phyloP scores from a whole-genome alignment of 305 asterid genomes.

The Fraxinus platypoda region DNA sequence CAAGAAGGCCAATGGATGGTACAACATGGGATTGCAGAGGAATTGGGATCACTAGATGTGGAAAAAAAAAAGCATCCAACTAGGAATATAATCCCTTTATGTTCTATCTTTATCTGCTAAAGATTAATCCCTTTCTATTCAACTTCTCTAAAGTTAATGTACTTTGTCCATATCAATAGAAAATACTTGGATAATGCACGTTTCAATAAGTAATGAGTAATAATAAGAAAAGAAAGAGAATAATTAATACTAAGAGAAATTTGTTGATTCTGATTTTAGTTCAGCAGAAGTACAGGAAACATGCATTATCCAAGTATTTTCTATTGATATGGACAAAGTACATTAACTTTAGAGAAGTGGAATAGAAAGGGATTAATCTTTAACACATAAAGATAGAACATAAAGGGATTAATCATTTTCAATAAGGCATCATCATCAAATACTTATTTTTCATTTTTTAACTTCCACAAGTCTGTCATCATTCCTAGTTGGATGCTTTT shows the following conservation, averaged over 20 bases:
- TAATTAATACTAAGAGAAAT: neutral
- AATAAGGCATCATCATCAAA: neutral
- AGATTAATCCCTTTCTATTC: neutral
- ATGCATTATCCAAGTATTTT: neutral
- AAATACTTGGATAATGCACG: neutral
- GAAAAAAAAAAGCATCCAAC: neutral
- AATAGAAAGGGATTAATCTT: neutral
- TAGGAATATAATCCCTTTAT: neutral
- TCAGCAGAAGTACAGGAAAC: neutral
- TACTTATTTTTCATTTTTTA: no score
- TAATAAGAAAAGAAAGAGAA: neutral
- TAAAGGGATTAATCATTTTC: neutral
- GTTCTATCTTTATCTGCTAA: neutral
- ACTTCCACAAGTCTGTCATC: neutral
- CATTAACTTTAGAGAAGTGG: neutral
- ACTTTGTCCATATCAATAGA: neutral
- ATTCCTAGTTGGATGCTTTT: neutral
- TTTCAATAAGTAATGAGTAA: neutral
- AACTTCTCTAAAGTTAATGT: neutral
- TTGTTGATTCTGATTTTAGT: neutral
- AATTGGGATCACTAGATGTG: neutral
- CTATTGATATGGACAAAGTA: neutral
- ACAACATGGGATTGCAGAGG: neutral
- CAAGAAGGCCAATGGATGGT: neutral
- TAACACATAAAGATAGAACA: neutral